Evolutionary conservation across 495 filamentous ascomycete species (phyloP).

Genomic region (Penicillium coffeae): DNA sequence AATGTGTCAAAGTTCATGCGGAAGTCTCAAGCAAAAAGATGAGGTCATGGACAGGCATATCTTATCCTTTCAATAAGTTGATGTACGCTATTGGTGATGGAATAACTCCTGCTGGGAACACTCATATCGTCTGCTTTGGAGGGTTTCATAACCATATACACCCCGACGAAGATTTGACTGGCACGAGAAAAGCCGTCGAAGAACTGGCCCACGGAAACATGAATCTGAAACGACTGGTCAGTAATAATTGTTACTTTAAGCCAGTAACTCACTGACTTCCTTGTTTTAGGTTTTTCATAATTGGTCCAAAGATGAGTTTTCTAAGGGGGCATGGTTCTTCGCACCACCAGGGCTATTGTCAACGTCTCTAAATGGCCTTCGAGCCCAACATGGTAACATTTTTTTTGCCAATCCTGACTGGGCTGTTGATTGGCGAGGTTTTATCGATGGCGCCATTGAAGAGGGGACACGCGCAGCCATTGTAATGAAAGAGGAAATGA

Average conservation of each 20-base stretch:
- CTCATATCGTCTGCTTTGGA: conserved; percentile 24
- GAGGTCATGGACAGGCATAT: conserved; percentile 22
- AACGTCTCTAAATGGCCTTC: conserved; percentile 18
- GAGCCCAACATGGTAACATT: conserved; percentile 21
- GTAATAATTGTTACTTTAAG: not conserved
- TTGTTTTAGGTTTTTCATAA: conserved; percentile 25
- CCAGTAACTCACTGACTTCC: not conserved
- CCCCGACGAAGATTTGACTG: conserved; percentile 15
- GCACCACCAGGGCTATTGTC: conserved; percentile 12
- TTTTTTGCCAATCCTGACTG: conserved; percentile 30
- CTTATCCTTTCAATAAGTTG: conserved; percentile 23
- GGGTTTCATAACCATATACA: conserved; percentile 19
- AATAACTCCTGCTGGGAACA: conserved; percentile 19
- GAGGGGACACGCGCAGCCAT: conserved; percentile 22
- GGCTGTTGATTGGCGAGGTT: conserved; percentile 30
- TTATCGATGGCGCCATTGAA: conserved; percentile 34
- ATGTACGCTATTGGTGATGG: conserved; percentile 16
- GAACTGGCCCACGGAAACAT: conserved; percentile 20
- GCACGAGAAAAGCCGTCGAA: conserved; percentile 16
- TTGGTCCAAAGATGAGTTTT: conserved; percentile 27
- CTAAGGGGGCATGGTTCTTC: conserved; percentile 30
- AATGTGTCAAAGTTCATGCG: conserved; percentile 29
- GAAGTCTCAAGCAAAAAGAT: conserved; percentile 20
- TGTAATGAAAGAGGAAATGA: conserved; percentile 15
- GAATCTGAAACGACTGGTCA: conserved; percentile 18